phyloP scores from a whole-genome alignment of 768 basidiomycete genomes.

The Boletus subcaerulescens region DNA sequence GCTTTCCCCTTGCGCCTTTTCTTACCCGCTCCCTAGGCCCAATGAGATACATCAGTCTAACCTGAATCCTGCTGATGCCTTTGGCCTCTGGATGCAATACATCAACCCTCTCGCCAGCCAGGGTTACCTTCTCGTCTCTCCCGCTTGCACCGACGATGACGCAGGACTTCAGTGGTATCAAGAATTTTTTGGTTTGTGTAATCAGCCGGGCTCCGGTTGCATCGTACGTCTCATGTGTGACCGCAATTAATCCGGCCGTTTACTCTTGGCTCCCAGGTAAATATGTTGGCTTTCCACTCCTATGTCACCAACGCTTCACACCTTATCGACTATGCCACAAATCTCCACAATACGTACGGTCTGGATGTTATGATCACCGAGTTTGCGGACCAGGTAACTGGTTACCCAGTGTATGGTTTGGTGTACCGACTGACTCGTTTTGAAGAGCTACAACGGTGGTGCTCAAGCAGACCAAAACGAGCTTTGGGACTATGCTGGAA shows the following conservation, averaged over 20 bases:
- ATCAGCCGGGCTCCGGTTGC: conserved; percentile 34
- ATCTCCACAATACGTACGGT: conserved; percentile 44
- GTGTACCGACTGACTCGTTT: neutral
- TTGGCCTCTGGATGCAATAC: conserved; percentile 55
- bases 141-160: conserved; percentile 63
- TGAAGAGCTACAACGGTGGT: conserved; percentile 52
- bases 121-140: conserved; percentile 61
- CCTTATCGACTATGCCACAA: conserved; percentile 51
- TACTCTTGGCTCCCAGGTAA: conserved; percentile 40
- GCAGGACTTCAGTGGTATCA: conserved; percentile 63
- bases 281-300: conserved; percentile 60
- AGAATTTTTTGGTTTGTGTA: conserved; percentile 51
- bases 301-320: conserved; percentile 52
- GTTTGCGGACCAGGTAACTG: conserved; percentile 60
- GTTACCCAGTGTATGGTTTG: neutral
- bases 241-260: neutral
- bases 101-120: conserved; percentile 55
- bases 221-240: conserved; percentile 37
- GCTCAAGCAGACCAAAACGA: conserved; percentile 35
- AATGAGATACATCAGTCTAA: conserved; percentile 61
- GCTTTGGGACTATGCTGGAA: conserved; percentile 45
- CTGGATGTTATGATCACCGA: conserved; percentile 58
- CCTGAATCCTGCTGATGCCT: conserved; percentile 49
- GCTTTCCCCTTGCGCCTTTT: neutral
- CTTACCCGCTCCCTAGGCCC: conserved; percentile 46